These are phyloP conservation scores for Ophiostoma triangulosporum DNA, from an alignment of 2,329 filamentous ascomycete species.

Conservation along the genomic window DNA sequence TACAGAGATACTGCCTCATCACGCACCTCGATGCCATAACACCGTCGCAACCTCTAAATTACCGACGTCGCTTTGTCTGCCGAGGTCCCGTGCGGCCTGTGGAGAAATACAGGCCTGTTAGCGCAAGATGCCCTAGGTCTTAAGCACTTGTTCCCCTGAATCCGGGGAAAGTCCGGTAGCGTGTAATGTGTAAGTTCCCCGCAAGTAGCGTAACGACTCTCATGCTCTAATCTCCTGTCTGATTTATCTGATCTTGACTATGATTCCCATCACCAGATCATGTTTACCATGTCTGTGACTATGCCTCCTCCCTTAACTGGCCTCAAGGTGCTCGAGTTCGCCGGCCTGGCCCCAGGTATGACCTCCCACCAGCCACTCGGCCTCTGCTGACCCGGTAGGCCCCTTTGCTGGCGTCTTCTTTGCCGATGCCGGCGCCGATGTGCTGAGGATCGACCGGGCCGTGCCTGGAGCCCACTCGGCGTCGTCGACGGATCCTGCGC, in stretches of 20 bases:
- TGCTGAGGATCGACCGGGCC: constrained; percentile 71
- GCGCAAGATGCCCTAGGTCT: too few species aligned
- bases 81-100: background rate
- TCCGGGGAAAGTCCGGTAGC: too few species aligned
- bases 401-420: constrained; percentile 83
- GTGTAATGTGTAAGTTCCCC: too few species aligned
- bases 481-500: constrained; percentile 24
- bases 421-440: constrained; percentile 75
- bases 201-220: too few species aligned
- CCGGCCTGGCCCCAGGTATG: constrained; percentile 48
- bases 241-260: too few species aligned
- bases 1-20: too few species aligned
- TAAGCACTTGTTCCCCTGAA: too few species aligned
- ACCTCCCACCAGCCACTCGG: background rate
- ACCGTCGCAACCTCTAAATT: too few species aligned
- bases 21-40: too few species aligned
- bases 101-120: background rate
- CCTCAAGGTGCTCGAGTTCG: constrained; percentile 46
- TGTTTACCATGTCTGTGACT: constrained; percentile 21
- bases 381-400: constrained; percentile 26
- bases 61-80: background rate
- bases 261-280: too few species aligned
- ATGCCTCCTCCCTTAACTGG: constrained; percentile 31
- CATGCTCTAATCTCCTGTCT: too few species aligned
- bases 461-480: constrained; percentile 26